Conservation (phyloP, 2,329 filamentous ascomycete genomes). For the Phoma herbarum region DNA sequence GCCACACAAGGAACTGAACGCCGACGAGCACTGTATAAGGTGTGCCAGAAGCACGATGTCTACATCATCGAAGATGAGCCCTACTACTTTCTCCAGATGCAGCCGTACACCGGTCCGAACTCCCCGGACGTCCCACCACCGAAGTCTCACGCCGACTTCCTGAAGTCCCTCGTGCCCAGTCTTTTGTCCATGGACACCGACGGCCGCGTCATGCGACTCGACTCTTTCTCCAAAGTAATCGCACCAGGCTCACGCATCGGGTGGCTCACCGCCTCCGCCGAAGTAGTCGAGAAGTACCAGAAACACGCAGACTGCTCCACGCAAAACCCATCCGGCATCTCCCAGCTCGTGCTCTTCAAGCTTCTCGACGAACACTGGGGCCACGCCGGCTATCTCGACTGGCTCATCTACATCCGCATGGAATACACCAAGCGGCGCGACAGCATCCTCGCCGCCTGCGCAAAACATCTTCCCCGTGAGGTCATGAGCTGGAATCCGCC, state of each 20-base stretch:
- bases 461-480: constrained; percentile 75
- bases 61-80: constrained; percentile 93
- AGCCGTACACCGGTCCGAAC: constrained; percentile 70
- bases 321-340: constrained; percentile 85
- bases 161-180: constrained; percentile 76
- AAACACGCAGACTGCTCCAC: constrained; percentile 84
- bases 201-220: constrained; percentile 87
- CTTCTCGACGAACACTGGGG: constrained; percentile 95
- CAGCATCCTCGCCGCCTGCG: constrained; percentile 79
- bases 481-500: constrained; percentile 83
- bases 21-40: constrained; percentile 75
- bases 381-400: constrained; percentile 86
- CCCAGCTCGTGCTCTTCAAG: constrained; percentile 86
- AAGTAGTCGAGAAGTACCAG: constrained; percentile 83
- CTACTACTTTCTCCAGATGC: constrained; percentile 93
- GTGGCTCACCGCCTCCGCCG: constrained; percentile 88
- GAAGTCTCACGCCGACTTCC: constrained; percentile 73
- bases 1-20: constrained; percentile 77
- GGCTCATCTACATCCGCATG: constrained; percentile 82
- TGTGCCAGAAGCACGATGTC: constrained; percentile 84
- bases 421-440: constrained; percentile 85
- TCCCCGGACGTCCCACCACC: constrained; percentile 64
- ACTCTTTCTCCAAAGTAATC: constrained; percentile 93
- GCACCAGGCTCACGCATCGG: constrained; percentile 82
- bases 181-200: constrained; percentile 83